Evolutionary conservation across 106 monocot genomes (phyloP).

Genomic region (Platanthera zijinensis): DNA sequence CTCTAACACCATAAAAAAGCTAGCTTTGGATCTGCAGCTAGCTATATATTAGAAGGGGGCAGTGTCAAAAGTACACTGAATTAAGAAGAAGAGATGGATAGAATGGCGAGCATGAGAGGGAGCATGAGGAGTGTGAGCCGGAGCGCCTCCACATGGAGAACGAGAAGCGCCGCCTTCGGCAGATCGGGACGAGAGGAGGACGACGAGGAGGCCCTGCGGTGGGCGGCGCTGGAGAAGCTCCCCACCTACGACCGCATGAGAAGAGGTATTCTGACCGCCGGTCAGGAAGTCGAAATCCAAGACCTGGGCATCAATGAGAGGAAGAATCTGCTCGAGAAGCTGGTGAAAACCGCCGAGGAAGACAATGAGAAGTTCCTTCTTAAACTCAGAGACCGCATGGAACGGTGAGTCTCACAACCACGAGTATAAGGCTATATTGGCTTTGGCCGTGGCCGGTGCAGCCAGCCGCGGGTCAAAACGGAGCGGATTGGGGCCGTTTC

Average conservation of each 20-base stretch:
- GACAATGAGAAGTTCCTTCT: slow-evolving; percentile 48
- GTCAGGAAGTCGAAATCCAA: slow-evolving; percentile 15
- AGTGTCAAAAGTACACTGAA: too few species aligned
- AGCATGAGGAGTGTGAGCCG: slow-evolving; percentile 10
- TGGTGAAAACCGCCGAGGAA: slow-evolving; percentile 31
- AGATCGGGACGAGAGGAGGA: slow-evolving; percentile 31
- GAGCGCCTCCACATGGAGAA: slow-evolving; percentile 4
- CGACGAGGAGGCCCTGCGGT: slow-evolving; percentile 44
- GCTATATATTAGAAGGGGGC: too few species aligned
- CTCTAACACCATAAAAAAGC: not conserved
- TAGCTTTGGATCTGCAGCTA: not conserved
- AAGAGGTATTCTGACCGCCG: slow-evolving; percentile 23
- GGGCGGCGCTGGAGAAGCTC: slow-evolving; percentile 53
- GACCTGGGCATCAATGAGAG: slow-evolving; percentile 24
- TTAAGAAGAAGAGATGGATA: not conserved
- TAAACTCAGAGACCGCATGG: slow-evolving; percentile 34
- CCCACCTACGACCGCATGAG: slow-evolving; percentile 38
- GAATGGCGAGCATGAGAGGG: slow-evolving; percentile 8
- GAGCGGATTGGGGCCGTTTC: too few species aligned
- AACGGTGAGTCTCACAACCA: slow-evolving; percentile 16
- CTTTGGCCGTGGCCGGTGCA: too few species aligned
- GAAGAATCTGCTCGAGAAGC: slow-evolving; percentile 34
- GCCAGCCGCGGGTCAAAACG: too few species aligned
- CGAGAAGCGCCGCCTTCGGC: slow-evolving; percentile 23
- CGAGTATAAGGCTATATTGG: too few species aligned